Percentiles rank a stretch among this genome's conserved stretches.
Evolutionary conservation across 345 rosid species (phyloP).

Genomic region (Murraya paniculata): DNA sequence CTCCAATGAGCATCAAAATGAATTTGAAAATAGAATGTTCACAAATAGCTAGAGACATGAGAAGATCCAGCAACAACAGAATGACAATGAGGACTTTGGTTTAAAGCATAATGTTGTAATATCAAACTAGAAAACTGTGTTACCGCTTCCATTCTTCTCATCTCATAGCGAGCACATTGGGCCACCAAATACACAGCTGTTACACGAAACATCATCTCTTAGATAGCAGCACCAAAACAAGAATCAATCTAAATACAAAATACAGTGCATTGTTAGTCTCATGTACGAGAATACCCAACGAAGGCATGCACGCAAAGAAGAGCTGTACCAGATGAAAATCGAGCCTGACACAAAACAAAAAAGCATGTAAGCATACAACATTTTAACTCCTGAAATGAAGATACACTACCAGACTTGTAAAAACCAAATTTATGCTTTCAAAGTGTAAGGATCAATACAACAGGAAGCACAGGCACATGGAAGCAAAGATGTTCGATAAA

Average conservation of each 20-base stretch:
- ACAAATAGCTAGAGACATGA: constrained; percentile 1
- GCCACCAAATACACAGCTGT: constrained; percentile 91
- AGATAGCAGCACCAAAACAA: constrained; percentile 25
- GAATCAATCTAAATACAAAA: constrained; percentile 1
- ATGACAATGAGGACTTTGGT: not conserved
- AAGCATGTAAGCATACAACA: constrained; percentile 16
- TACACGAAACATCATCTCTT: constrained; percentile 20
- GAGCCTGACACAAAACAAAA: constrained; percentile 51
- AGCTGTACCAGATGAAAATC: constrained; percentile 95
- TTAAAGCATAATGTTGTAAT: not conserved
- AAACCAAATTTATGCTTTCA: not conserved
- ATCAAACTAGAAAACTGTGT: constrained; percentile 11
- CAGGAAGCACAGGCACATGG: no score
- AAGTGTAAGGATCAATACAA: no score
- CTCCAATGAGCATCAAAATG: not conserved
- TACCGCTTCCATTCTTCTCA: constrained; percentile 86
- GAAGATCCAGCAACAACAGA: not conserved
- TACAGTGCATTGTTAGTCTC: constrained; percentile 8
- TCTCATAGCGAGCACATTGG: constrained; percentile 74
- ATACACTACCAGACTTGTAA: not conserved
- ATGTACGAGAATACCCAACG: constrained; percentile 56
- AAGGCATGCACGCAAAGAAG: constrained; percentile 92
- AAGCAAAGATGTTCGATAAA: constrained; percentile 26
- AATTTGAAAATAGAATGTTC: not conserved
- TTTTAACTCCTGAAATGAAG: not conserved